Base-by-base conservation (phyloP, 148 eudicot species). In the Arbutus unedo region DNA sequence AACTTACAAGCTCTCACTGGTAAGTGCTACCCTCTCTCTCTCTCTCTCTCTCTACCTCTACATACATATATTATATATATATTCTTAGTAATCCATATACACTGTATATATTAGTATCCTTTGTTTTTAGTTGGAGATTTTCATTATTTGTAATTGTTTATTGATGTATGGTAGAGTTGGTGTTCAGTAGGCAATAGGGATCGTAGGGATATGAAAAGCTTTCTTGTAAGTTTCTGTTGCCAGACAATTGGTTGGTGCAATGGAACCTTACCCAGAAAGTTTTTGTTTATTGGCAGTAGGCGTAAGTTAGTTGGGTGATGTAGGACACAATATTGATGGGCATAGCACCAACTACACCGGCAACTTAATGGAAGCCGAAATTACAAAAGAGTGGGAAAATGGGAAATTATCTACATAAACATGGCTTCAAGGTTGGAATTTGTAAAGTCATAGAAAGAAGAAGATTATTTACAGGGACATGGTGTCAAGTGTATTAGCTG, bases 1-100 rank as follows among this genome's bases (percentile, higher is more conserved):
- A 87, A 86, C 81, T 89, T 96, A 55, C 98, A 94, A 82, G 84
- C 88, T 83, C 86, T 96, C 55, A 96, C 99, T 25, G 99, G 99
- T 95, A 31, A 31, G 38, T 31, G 38, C 38, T 31, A 87, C 66
- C 38, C 57, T 31, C 77, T 11, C 72, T 77, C 38, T 59, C 9
- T 56, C 43, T 6, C 49, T 53, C 48, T 54, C 9, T 31, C 9
- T 5, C 57, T 43, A 43, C 5, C 14, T 56, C 3, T 14, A 56
- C 18, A 56, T 71, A 41, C 3, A 38, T 70, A 6, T 23, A 23
- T 67, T 16, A 67, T 0, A 67, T 5, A 67, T 43, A 68, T 41
- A 43, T 71, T 1, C 18, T 2, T 43, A 71, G 1, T 25, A 31
- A 9, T 25, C 72, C 44, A 31, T 10, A 31, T 10, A 15, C 0